These are phyloP conservation scores for Ascosphaera acerosa DNA, from an alignment of 2,329 filamentous ascomycete species.

Conservation along the genomic window DNA sequence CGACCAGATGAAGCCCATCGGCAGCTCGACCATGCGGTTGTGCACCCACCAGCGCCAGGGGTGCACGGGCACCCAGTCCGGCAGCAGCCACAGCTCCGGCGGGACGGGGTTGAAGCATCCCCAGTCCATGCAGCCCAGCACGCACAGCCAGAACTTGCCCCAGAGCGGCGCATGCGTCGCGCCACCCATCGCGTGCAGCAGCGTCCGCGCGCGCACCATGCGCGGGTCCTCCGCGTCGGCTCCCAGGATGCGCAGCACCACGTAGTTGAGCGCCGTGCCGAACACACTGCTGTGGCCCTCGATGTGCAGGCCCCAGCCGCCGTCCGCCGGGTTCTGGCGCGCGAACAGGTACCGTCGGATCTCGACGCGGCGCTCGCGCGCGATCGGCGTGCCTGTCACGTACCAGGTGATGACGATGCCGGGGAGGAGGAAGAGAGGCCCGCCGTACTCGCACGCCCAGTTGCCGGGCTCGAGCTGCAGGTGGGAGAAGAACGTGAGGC, in stretches of 20 bases:
- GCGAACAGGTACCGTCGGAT: constrained; percentile 84
- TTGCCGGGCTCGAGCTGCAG: constrained; percentile 73
- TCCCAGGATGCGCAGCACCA: constrained; percentile 52
- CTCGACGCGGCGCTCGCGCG: constrained; percentile 54
- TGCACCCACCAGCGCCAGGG: constrained; percentile 98
- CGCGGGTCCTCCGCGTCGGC: constrained; percentile 59
- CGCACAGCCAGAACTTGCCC: constrained; percentile 87
- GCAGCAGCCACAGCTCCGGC: constrained; percentile 77
- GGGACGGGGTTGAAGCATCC: constrained; percentile 86
- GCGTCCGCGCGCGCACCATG: constrained; percentile 62
- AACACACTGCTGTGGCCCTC: constrained; percentile 84
- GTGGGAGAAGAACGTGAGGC: constrained; percentile 65
- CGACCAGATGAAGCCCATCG: constrained; percentile 78
- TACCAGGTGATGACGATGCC: constrained; percentile 71
- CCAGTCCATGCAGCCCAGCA: constrained; percentile 65
- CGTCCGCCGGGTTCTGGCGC: constrained; percentile 60
- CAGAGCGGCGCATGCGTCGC: constrained; percentile 70
- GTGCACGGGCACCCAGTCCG: constrained; percentile 70
- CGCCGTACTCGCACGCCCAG: constrained; percentile 95
- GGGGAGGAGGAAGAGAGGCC: constrained; percentile 84
- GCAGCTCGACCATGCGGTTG: constrained; percentile 84
- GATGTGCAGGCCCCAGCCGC: constrained; percentile 93
- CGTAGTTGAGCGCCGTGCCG: constrained; percentile 75
- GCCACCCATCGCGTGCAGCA: constrained; percentile 65
- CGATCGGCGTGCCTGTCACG: constrained; percentile 66